Conservation (phyloP, 106 monocot genomes). For the Chionographis japonica region DNA sequence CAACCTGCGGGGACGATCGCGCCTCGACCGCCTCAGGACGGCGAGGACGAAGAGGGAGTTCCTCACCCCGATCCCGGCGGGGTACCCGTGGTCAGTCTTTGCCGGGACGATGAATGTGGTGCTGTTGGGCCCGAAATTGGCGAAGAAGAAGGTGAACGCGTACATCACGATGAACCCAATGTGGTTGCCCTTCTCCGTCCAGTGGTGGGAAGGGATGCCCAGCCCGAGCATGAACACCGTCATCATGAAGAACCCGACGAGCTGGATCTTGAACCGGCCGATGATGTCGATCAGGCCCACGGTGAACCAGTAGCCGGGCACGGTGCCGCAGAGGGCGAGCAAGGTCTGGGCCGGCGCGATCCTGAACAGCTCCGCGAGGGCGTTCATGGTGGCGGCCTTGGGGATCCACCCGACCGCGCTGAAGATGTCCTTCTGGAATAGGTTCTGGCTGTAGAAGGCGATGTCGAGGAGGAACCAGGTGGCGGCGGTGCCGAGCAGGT, state of each 20-base stretch:
- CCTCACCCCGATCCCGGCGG: constrained; percentile 45
- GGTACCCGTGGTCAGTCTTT: constrained; percentile 43
- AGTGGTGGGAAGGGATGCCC: constrained; percentile 59
- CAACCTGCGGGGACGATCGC: too few species aligned
- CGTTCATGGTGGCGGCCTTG: constrained; percentile 65
- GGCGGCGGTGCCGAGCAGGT: constrained; percentile 48
- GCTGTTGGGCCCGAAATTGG: constrained; percentile 77
- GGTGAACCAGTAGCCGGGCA: constrained; percentile 85
- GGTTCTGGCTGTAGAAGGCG: constrained; percentile 61
- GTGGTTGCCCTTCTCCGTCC: constrained; percentile 41
- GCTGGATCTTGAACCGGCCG: constrained; percentile 67
- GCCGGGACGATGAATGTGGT: constrained; percentile 78
- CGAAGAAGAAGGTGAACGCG: constrained; percentile 82
- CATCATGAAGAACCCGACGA: constrained; percentile 53
- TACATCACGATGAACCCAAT: constrained; percentile 74
- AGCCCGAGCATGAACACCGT: constrained; percentile 66
- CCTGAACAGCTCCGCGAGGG: constrained; percentile 59
- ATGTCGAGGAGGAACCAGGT: constrained; percentile 58
- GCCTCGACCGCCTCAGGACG: too few species aligned
- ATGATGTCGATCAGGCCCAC: constrained; percentile 64
- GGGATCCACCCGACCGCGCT: constrained; percentile 68
- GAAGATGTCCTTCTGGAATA: constrained; percentile 85
- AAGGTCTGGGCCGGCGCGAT: constrained; percentile 67
- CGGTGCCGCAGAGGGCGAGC: constrained; percentile 73
- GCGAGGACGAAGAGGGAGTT: constrained; percentile 56